Conservation (phyloP, 306 rosid genomes). For the Dryas alaskensis region DNA sequence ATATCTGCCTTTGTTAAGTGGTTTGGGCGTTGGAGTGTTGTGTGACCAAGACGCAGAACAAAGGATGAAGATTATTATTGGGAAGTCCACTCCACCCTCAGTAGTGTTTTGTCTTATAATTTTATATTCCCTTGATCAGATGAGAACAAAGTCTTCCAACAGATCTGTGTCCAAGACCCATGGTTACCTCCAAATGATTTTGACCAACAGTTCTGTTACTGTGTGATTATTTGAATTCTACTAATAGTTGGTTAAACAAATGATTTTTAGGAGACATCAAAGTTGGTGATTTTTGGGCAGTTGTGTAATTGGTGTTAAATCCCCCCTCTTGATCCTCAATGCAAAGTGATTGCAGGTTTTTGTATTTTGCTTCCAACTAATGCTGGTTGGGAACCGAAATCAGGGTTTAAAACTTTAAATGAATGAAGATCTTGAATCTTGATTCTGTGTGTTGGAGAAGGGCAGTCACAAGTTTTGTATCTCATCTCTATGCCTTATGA, state of each 20-base stretch:
- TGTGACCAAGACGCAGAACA: background rate
- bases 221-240: too few relatives aligned
- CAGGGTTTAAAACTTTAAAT: too few relatives aligned
- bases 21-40: background rate
- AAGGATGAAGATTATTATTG: background rate
- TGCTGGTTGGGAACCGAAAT: too few relatives aligned
- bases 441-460: too few relatives aligned
- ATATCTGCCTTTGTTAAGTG: background rate
- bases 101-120: background rate
- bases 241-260: background rate
- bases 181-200: background rate
- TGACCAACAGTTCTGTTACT: too few relatives aligned
- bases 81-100: background rate
- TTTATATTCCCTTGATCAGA: background rate
- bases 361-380: too few relatives aligned
- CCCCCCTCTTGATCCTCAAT: too few relatives aligned
- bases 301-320: background rate
- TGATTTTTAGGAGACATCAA: too few relatives aligned
- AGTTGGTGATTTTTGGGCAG: background rate
- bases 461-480: too few relatives aligned
- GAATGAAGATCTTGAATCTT: too few relatives aligned
- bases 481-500: too few relatives aligned
- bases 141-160: background rate
- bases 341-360: too few relatives aligned
- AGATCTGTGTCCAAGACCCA: background rate